Percentiles rank a stretch among this genome's conserved stretches.
Evolutionary conservation across 2,329 filamentous ascomycete species (phyloP).

Genomic region (Xylaria hypoxylon): DNA sequence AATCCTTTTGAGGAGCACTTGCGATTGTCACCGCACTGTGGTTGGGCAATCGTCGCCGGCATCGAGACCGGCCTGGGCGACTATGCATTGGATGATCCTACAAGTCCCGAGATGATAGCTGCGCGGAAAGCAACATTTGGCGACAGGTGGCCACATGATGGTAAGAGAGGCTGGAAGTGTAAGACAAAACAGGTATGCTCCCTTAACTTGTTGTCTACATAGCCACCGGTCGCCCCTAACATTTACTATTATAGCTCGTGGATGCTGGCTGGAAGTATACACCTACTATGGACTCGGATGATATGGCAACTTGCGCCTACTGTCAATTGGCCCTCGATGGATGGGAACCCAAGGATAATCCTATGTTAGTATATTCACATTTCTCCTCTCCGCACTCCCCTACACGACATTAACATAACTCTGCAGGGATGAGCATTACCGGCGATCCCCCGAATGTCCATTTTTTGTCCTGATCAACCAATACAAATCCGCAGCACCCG

Average conservation of each 20-base stretch:
- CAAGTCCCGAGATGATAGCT: conserved; percentile 74
- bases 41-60: conserved; percentile 81
- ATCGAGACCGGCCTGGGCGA: conserved; percentile 72
- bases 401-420: conserved; percentile 29
- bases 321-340: conserved; percentile 90
- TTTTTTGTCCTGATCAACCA: conserved; percentile 80
- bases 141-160: conserved; percentile 89
- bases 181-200: conserved; percentile 82
- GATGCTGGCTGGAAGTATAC: conserved; percentile 96
- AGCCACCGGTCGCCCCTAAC: conserved; percentile 10
- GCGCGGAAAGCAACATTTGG: conserved; percentile 87
- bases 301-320: conserved; percentile 91
- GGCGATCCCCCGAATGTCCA: conserved; percentile 79
- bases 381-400: neutral
- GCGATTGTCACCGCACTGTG: conserved; percentile 83
- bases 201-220: neutral
- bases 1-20: conserved; percentile 87
- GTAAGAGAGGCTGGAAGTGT: conserved; percentile 88
- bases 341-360: conserved; percentile 94
- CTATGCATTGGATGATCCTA: conserved; percentile 78
- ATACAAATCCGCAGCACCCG: conserved; percentile 58
- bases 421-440: conserved; percentile 83
- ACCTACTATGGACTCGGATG: conserved; percentile 82
- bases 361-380: conserved; percentile 69
- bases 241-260: conserved; percentile 71